Conservation (phyloP, 768 basidiomycete species). For the Leccinum aurantiacum region DNA sequence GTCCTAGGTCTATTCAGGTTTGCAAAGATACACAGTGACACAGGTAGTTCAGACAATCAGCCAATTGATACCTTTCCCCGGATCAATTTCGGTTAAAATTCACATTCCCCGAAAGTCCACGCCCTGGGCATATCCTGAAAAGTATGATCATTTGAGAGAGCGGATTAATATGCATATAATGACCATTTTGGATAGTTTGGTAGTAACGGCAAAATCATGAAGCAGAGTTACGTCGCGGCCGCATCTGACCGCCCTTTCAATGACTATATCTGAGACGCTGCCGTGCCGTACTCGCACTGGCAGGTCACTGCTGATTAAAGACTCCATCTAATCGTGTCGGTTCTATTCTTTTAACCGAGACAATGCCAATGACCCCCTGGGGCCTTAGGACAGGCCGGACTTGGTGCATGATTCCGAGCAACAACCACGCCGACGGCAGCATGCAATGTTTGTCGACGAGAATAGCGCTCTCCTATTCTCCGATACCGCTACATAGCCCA, state of each 20-base stretch:
- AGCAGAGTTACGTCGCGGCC: not conserved
- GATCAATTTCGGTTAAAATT: not conserved
- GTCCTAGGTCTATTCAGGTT: not conserved
- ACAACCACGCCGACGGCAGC: not conserved
- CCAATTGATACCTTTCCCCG: not conserved
- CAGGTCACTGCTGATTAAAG: not conserved
- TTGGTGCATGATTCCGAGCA: not conserved
- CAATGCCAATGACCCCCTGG: not conserved
- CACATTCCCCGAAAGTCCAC: too few relatives aligned
- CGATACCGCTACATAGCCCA: not conserved
- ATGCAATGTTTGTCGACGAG: not conserved
- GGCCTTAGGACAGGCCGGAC: not conserved
- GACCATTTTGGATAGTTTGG: not conserved
- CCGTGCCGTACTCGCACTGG: not conserved
- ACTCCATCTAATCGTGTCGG: not conserved
- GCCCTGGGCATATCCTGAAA: not conserved
- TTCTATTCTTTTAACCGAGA: not conserved
- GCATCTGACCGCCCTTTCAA: not conserved
- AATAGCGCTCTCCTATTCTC: not conserved
- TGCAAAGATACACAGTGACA: not conserved
- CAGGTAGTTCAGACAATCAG: not conserved
- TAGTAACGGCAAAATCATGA: not conserved
- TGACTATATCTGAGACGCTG: not conserved
- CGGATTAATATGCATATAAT: not conserved
- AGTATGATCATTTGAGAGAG: not conserved